Base-by-base conservation (phyloP, 768 basidiomycete species). In the Podaxis mareebaensis region DNA sequence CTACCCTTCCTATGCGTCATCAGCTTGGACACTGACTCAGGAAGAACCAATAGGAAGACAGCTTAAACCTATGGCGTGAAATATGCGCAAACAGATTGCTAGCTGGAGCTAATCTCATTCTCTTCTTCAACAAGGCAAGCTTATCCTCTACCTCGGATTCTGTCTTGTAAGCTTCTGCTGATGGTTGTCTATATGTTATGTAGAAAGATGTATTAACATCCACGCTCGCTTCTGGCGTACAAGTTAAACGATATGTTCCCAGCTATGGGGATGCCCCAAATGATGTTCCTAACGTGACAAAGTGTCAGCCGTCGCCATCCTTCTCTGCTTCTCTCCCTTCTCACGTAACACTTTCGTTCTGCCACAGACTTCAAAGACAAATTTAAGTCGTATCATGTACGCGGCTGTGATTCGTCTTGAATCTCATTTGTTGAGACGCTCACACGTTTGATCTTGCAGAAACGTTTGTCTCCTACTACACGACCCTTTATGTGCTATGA, bases 121-220 rank as follows among this genome's bases (percentile, higher is more conserved):
- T 92, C 12, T 92, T 93, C 74, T 78, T 92, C 63, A 93, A 93
- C 70, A 92, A 92, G 77, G 86, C 83, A 64, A 28, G 73, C 51
- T 2, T 58, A 46, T 46, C 15, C n/a, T 46, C 17, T 46, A 17
- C 44, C 17, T 20, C 20, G 7, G n/a, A 46, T 22, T n/a, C 40
- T 42, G 12, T 4, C 40, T n/a, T 15, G 17, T 46, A 20, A 20
- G 44, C 15, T 33, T 33, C 12, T 46, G 20, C 44, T 46, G 15
- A 46, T 3, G 7, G 33, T 33, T 46, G 44, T 6, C 15, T n/a
- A 8, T 46, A 4, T n/a, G 17, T 38, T 28, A 5, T 53, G 46
- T 64, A 77, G 72, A 75, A 68, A 76, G 83, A 91, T 76, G 84
- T 90, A 26, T 72, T 90, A 24, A 72, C 76, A 48, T 76, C 81